A percentile compares a stretch with the other conserved stretches of the same genome.
Conservation (phyloP, 139 green algal species). For the Micromonas pusilla region DNA sequence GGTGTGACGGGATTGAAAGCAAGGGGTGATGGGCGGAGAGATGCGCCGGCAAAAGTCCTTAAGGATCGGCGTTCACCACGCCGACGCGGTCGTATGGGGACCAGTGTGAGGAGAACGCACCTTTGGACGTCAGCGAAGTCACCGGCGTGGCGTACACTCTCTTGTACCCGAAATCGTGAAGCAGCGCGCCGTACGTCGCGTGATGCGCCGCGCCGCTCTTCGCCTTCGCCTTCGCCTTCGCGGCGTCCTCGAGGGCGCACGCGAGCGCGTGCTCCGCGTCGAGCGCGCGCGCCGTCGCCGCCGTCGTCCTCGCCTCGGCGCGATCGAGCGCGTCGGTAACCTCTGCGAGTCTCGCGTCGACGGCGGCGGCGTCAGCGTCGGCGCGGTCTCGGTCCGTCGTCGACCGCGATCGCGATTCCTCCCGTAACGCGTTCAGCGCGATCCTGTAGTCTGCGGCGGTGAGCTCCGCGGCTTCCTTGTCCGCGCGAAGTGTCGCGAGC, state of each 20-base stretch:
- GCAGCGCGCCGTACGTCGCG: not conserved
- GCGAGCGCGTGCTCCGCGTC: not conserved
- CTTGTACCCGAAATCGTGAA: conserved; percentile 12
- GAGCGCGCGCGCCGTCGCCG: not conserved
- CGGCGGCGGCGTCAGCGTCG: not conserved
- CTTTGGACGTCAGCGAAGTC: not conserved
- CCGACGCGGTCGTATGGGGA: too few species aligned
- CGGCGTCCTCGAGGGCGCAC: too few species aligned
- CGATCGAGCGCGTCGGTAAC: not conserved
- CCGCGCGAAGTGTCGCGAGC: too few species aligned
- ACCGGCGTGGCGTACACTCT: not conserved
- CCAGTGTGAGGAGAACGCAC: too few species aligned
- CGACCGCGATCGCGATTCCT: not conserved
- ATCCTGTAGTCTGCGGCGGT: not conserved
- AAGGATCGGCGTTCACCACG: too few species aligned
- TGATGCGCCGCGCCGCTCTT: not conserved
- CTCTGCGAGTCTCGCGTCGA: not conserved
- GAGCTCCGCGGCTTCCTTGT: not conserved
- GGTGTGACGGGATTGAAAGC: too few species aligned
- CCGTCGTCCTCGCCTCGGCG: not conserved
- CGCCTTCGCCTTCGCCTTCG: not conserved
- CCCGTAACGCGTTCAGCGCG: not conserved
- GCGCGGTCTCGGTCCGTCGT: not conserved
- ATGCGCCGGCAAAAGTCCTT: too few species aligned
- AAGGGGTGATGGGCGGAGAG: too few species aligned